These are phyloP conservation scores for Tylopilus sp. DNA, from an alignment of 1,284 basidiomycete genomes.

Conservation along the genomic window DNA sequence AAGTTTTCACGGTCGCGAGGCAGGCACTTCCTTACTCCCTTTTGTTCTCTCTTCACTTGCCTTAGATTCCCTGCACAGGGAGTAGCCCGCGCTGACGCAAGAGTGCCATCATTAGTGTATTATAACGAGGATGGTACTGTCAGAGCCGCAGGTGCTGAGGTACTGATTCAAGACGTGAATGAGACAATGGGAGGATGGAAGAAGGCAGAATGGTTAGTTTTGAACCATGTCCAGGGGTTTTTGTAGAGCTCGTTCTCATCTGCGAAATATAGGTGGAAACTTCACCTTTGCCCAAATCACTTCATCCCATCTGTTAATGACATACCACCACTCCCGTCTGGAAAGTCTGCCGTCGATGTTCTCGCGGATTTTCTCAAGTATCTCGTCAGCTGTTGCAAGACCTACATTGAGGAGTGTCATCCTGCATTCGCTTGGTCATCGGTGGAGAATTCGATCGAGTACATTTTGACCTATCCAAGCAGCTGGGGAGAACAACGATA, in stretches of 20 bases:
- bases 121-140: constrained; percentile 44
- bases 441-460: background rate
- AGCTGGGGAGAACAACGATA: background rate
- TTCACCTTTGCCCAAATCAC: background rate
- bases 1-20: background rate
- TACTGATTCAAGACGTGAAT: constrained; percentile 36
- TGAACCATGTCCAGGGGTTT: background rate
- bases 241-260: background rate
- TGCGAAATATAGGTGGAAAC: background rate
- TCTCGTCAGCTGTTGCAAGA: background rate
- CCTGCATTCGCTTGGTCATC: background rate
- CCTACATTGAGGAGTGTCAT: background rate
- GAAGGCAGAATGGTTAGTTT: constrained; percentile 43
- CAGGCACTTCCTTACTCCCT: background rate
- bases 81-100: constrained; percentile 38
- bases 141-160: constrained; percentile 47
- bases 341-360: background rate
- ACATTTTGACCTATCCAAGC: background rate
- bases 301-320: background rate
- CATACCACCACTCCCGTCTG: background rate
- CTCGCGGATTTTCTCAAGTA: background rate
- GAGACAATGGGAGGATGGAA: constrained; percentile 40
- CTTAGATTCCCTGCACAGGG: constrained; percentile 39
- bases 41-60: background rate
- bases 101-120: constrained; percentile 49